Evolutionary conservation across 1,284 basidiomycete species (phyloP).

Genomic region (Ganoderma multipileum): DNA sequence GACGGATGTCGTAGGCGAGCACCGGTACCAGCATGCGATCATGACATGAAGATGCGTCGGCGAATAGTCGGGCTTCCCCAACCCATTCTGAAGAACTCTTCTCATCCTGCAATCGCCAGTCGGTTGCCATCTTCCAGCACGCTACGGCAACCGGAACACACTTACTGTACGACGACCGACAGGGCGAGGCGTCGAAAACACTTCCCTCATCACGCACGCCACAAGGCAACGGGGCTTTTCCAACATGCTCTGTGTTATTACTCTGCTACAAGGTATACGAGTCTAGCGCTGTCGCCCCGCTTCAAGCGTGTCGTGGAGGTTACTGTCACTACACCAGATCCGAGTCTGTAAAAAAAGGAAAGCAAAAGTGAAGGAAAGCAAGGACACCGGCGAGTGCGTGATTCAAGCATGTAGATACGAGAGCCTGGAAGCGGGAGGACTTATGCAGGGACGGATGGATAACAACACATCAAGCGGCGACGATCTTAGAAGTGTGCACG

Average conservation of each 20-base stretch:
- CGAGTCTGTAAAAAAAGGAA: slow-evolving; percentile 9
- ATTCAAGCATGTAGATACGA: background rate
- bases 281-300: slow-evolving; percentile 22
- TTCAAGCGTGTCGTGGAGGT: slow-evolving; percentile 20
- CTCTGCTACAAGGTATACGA: slow-evolving; percentile 23
- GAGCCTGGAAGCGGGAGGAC: background rate
- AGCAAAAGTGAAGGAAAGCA: background rate
- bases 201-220: background rate
- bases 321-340: slow-evolving; percentile 4
- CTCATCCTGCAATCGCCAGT: background rate
- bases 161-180: too few species aligned
- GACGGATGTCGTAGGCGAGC: background rate
- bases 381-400: background rate
- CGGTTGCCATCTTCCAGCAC: background rate
- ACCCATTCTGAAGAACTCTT: background rate
- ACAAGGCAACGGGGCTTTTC: slow-evolving; percentile 2
- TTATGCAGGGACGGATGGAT: background rate
- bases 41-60: background rate
- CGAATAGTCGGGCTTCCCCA: background rate
- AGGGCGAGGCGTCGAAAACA: background rate
- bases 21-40: background rate
- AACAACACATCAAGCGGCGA: background rate
- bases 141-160: background rate
- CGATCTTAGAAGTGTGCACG: slow-evolving; percentile 19
- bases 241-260: slow-evolving; percentile 26